phyloP scores from a whole-genome alignment of 805 yeast genomes.

The Metschnikowia vanudenii region DNA sequence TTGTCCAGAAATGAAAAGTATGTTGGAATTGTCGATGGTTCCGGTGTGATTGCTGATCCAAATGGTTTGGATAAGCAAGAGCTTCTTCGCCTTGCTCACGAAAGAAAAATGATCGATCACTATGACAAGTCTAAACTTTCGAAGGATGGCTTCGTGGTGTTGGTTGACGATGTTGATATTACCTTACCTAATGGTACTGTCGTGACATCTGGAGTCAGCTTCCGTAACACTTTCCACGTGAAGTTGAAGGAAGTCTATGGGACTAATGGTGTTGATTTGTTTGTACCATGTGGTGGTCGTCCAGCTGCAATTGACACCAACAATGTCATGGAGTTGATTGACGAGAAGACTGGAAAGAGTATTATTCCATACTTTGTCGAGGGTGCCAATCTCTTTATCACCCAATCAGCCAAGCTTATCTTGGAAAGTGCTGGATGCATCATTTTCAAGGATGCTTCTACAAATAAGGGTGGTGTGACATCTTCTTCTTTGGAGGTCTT shows the following conservation, averaged over 20 bases:
- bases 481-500: constrained; percentile 93
- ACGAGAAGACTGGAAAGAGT: constrained; percentile 70
- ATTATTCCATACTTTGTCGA: constrained; percentile 87
- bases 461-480: constrained; percentile 98
- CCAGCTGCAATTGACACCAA: constrained; percentile 92
- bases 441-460: constrained; percentile 92
- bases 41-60: constrained; percentile 93
- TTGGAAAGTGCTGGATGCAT: constrained; percentile 85
- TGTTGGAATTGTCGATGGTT: constrained; percentile 90
- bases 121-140: constrained; percentile 70
- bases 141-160: constrained; percentile 72
- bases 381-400: constrained; percentile 94
- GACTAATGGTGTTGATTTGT: constrained; percentile 64
- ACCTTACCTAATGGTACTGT: constrained; percentile 72
- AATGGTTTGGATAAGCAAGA: constrained; percentile 82
- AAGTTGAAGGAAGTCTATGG: constrained; percentile 62
- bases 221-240: constrained; percentile 88
- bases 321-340: constrained; percentile 71
- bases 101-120: constrained; percentile 68
- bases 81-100: constrained; percentile 71
- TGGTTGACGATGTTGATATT: constrained; percentile 81
- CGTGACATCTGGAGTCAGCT: constrained; percentile 80
- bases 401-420: constrained; percentile 87
- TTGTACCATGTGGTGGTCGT: constrained; percentile 99
- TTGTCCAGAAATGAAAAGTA: constrained; percentile 81